Evolutionary conservation across 2,329 filamentous ascomycete species (phyloP).

Genomic region (Rachicladosporium sp.): DNA sequence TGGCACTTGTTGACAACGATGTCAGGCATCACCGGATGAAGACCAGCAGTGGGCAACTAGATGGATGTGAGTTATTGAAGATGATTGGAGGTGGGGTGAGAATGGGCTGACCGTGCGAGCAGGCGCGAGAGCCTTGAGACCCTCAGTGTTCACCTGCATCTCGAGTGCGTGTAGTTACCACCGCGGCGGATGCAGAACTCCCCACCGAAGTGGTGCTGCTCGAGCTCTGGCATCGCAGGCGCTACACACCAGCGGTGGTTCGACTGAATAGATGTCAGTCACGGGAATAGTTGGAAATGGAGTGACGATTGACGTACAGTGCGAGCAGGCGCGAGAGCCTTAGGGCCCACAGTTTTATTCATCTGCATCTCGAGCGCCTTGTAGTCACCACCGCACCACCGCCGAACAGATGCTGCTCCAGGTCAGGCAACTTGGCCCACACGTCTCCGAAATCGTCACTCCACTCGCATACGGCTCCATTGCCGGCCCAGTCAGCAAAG

Average conservation of each 20-base stretch:
- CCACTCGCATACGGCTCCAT: conserved; percentile 68
- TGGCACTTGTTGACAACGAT: conserved; percentile 59
- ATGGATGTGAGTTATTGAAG: conserved; percentile 8
- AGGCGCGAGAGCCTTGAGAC: conserved; percentile 34
- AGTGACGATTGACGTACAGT: too few relatives aligned
- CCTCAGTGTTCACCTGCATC: conserved; percentile 40
- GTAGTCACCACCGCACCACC: too few relatives aligned
- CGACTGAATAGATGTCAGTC: too few relatives aligned
- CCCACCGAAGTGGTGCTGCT: conserved; percentile 58
- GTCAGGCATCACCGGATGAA: conserved; percentile 71
- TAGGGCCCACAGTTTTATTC: too few relatives aligned
- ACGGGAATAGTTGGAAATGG: too few relatives aligned
- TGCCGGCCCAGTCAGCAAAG: conserved; percentile 34
- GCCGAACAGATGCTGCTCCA: conserved; percentile 67
- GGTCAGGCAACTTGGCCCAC: conserved; percentile 54
- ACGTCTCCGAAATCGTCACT: conserved; percentile 76
- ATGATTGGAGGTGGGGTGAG: conserved; percentile 5
- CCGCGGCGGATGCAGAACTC: conserved; percentile 44
- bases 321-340: too few relatives aligned
- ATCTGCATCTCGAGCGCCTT: too few relatives aligned
- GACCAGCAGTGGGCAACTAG: conserved; percentile 63
- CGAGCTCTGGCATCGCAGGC: too few relatives aligned
- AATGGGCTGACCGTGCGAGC: conserved; percentile 36
- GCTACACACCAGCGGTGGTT: too few relatives aligned
- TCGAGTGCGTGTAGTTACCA: conserved; percentile 49